Evolutionary conservation across 306 rosid species (phyloP).

Genomic region (Medicago ruthenica): DNA sequence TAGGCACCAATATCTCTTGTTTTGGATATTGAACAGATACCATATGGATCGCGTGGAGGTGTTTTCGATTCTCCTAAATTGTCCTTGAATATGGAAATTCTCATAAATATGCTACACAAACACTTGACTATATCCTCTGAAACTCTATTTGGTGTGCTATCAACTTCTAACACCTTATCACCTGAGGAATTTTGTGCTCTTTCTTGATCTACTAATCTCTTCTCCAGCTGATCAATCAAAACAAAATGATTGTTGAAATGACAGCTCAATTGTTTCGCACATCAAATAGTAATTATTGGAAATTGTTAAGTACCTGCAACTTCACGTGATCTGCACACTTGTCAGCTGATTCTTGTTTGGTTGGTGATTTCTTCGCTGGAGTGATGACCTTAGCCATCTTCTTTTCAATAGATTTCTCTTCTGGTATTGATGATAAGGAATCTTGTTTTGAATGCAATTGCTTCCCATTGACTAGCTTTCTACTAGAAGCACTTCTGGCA

Average conservation of each 20-base stretch:
- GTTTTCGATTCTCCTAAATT: constrained; percentile 49
- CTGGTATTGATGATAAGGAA: constrained; percentile 49
- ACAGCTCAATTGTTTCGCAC: constrained; percentile 26
- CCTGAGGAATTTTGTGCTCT: constrained; percentile 60
- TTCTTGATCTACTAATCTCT: constrained; percentile 64
- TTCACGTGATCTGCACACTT: constrained; percentile 57
- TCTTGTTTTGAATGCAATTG: constrained; percentile 53
- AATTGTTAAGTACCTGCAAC: constrained; percentile 56
- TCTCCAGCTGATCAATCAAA: constrained; percentile 59
- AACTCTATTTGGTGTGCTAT: constrained; percentile 67
- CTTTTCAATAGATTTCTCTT: constrained; percentile 71
- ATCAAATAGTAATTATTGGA: constrained; percentile 25
- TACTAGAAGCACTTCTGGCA: constrained; percentile 64
- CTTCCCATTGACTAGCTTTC: constrained; percentile 54
- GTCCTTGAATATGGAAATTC: constrained; percentile 65
- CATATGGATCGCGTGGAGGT: constrained; percentile 71
- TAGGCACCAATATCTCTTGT: constrained; percentile 69
- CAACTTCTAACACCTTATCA: constrained; percentile 51
- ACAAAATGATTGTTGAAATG: constrained; percentile 29
- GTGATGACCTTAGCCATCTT: constrained; percentile 56
- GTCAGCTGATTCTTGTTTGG: constrained; percentile 58
- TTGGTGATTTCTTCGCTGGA: constrained; percentile 61
- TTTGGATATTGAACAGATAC: constrained; percentile 56
- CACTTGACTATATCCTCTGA: constrained; percentile 85
- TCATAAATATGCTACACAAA: constrained; percentile 65